A percentile compares a stretch with the other conserved stretches of the same genome.
Evolutionary conservation across 257 asterid genomes (phyloP).

Genomic region (Primulina eburnea): DNA sequence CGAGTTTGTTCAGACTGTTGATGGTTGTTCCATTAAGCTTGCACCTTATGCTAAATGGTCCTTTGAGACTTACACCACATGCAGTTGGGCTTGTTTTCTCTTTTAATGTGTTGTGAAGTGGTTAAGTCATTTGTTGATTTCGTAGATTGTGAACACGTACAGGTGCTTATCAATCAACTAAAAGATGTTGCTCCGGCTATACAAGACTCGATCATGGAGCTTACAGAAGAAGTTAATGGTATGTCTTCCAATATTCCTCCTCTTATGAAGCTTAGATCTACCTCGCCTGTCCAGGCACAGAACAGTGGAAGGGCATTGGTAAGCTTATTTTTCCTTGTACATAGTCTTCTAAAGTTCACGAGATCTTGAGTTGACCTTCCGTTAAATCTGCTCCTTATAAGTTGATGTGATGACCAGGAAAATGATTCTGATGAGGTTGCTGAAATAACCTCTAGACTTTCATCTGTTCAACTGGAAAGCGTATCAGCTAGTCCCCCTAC

Average conservation of each 20-base stretch:
- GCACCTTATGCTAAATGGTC: constrained; percentile 8
- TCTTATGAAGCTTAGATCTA: constrained; percentile 53
- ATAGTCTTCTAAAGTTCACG: constrained; percentile 19
- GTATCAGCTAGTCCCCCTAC: constrained; percentile 69
- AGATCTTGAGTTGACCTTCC: constrained; percentile 14
- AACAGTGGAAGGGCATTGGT: constrained; percentile 78
- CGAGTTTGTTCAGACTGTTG: constrained; percentile 3
- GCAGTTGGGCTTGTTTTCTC: constrained; percentile 10
- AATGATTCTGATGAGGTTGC: constrained; percentile 59
- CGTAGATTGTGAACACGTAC: constrained; percentile 25
- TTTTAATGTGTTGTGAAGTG: constrained; percentile 20
- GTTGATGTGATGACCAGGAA: constrained; percentile 52
- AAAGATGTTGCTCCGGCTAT: constrained; percentile 96
- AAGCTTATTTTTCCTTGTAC: constrained; percentile 19
- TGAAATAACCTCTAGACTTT: constrained; percentile 70
- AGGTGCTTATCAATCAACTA: constrained; percentile 96
- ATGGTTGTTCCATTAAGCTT: constrained; percentile 21
- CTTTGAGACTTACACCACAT: background rate
- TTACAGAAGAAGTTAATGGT: constrained; percentile 80
- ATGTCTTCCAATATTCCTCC: constrained; percentile 68
- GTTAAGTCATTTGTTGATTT: constrained; percentile 13
- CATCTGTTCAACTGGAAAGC: constrained; percentile 78
- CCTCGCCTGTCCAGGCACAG: constrained; percentile 68
- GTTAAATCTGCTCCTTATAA: constrained; percentile 23
- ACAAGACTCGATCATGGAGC: constrained; percentile 82